Evolutionary conservation across 1,284 basidiomycete genomes (phyloP).

Genomic region (Taiwanofungus camphoratus): DNA sequence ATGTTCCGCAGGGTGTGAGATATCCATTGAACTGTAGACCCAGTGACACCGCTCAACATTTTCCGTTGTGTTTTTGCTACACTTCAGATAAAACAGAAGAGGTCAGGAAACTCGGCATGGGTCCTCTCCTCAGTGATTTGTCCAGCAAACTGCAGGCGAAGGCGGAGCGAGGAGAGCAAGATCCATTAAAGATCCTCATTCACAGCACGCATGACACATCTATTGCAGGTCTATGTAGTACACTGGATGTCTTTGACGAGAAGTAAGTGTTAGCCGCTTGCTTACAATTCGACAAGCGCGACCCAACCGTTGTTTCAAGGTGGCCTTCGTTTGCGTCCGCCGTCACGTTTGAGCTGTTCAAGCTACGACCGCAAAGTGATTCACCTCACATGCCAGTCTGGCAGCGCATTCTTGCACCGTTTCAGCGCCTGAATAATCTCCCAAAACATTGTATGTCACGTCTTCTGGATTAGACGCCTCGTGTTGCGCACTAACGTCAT

Average conservation of each 20-base stretch:
- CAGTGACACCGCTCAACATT: not conserved
- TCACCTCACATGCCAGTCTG: conserved; percentile 20
- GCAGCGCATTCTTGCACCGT: conserved; percentile 24
- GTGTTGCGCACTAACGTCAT: too few relatives aligned
- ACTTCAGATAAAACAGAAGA: conserved; percentile 63
- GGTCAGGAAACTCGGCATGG: conserved; percentile 74
- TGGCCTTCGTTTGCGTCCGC: conserved; percentile 74
- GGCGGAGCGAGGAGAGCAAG: conserved; percentile 35
- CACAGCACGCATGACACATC: conserved; percentile 76
- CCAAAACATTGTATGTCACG: conserved; percentile 38
- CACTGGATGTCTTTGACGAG: conserved; percentile 74
- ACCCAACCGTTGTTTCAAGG: too few relatives aligned
- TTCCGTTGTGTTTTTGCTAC: not conserved
- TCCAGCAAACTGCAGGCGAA: conserved; percentile 56
- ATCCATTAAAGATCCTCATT: conserved; percentile 58
- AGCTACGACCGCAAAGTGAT: too few relatives aligned
- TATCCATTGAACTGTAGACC: conserved; percentile 9
- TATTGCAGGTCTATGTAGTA: conserved; percentile 60
- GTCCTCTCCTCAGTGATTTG: conserved; percentile 62
- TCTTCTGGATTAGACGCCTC: not conserved
- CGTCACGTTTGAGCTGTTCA: conserved; percentile 71
- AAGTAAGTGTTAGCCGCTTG: conserved; percentile 35
- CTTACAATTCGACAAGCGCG: too few relatives aligned
- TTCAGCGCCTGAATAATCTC: conserved; percentile 14
- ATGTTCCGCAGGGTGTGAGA: conserved; percentile 26